Conservation (phyloP, 805 yeast species). For the Saccharomycopsis guyanensis region DNA sequence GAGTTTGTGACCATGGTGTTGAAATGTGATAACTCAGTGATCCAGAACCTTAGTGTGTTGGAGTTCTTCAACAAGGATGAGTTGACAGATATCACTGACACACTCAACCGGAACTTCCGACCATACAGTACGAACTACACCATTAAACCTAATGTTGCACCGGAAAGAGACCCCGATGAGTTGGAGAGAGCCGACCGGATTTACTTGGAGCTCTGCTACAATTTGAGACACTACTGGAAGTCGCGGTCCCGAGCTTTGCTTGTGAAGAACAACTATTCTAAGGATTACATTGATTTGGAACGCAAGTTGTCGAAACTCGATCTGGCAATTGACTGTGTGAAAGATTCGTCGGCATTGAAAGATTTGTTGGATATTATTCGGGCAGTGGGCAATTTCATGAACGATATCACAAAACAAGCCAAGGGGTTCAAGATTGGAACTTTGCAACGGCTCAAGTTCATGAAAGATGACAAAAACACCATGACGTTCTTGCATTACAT, state of each 20-base stretch:
- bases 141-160: slow-evolving; percentile 29
- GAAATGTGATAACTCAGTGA: slow-evolving; percentile 49
- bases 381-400: slow-evolving; percentile 75
- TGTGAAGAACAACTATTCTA: slow-evolving; percentile 48
- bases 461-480: slow-evolving; percentile 62
- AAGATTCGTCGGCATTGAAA: slow-evolving; percentile 45
- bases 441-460: slow-evolving; percentile 58
- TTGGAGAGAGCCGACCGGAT: slow-evolving; percentile 66
- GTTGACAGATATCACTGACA: slow-evolving; percentile 49
- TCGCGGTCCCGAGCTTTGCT: slow-evolving; percentile 59
- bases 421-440: slow-evolving; percentile 66
- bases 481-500: slow-evolving; percentile 69
- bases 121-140: slow-evolving; percentile 54
- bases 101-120: slow-evolving; percentile 46
- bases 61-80: slow-evolving; percentile 69
- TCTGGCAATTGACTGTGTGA: slow-evolving; percentile 47
- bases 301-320: slow-evolving; percentile 50
- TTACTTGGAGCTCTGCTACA: slow-evolving; percentile 58
- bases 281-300: slow-evolving; percentile 57
- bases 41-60: slow-evolving; percentile 47
- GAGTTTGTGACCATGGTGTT: slow-evolving; percentile 49
- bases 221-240: slow-evolving; percentile 64
- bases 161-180: slow-evolving; percentile 48
- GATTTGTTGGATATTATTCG: slow-evolving; percentile 57
- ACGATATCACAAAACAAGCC: slow-evolving; percentile 59